Evolutionary conservation across 2,329 filamentous ascomycete species (phyloP).

Genomic region (Cytospora piceicola): DNA sequence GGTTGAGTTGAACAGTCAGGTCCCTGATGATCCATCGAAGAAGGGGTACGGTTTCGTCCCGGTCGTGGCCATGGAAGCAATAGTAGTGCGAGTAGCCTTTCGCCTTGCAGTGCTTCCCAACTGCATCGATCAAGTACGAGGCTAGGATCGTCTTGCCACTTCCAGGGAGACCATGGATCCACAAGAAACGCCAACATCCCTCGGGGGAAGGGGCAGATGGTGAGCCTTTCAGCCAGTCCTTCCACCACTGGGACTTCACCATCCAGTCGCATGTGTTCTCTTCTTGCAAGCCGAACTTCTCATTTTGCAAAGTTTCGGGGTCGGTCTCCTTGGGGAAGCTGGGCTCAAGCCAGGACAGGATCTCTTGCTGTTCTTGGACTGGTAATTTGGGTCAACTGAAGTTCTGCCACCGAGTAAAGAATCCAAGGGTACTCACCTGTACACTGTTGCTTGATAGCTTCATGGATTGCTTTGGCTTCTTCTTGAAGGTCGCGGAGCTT

Average conservation of each 20-base stretch:
- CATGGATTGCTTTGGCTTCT: not conserved
- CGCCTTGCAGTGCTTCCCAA: not conserved
- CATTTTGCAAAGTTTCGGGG: not conserved
- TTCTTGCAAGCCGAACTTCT: not conserved
- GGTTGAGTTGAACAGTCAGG: not conserved
- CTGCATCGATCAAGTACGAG: slow-evolving; percentile 11
- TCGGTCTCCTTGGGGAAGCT: slow-evolving; percentile 4
- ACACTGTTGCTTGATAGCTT: not conserved
- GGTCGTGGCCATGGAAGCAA: slow-evolving; percentile 17
- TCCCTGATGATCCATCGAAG: slow-evolving; percentile 21
- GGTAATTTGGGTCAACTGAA: not conserved
- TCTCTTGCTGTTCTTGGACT: not conserved
- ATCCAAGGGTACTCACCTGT: not conserved
- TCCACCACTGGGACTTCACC: not conserved
- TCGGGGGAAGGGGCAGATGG: not conserved
- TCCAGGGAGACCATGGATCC: slow-evolving; percentile 17
- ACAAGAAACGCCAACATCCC: slow-evolving; percentile 15
- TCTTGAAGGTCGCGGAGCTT: fast-evolving
- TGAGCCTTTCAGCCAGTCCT: not conserved
- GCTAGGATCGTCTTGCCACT: slow-evolving; percentile 21
- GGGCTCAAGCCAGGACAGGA: slow-evolving; percentile 16
- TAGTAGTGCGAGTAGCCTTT: slow-evolving; percentile 16
- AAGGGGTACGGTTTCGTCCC: not conserved
- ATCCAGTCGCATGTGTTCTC: slow-evolving; percentile 19
- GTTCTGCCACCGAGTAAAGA: not conserved